A percentile compares a stretch with the other conserved stretches of the same genome.
These are phyloP conservation scores for Amanita fuliginea DNA, from an alignment of 768 basidiomycete species.

Conservation along the genomic window DNA sequence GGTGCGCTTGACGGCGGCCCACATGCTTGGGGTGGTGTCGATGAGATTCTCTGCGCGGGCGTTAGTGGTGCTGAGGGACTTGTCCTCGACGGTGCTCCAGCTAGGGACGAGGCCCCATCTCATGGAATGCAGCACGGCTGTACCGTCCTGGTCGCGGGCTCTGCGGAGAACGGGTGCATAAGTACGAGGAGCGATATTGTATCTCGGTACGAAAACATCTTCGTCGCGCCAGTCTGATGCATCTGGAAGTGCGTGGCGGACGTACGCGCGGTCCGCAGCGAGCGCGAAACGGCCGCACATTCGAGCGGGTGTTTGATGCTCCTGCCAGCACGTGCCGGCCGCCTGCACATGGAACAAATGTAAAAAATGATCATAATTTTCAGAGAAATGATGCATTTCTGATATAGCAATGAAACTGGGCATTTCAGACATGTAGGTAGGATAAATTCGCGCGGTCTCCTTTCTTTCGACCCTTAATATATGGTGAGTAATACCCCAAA, in stretches of 20 bases:
- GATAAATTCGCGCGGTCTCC: no score
- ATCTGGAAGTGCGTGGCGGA: constrained; percentile 35
- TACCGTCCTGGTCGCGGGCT: not conserved
- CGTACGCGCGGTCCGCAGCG: constrained; percentile 23
- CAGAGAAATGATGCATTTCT: no score
- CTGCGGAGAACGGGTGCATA: constrained; percentile 65
- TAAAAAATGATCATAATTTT: no score
- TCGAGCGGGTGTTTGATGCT: not conserved
- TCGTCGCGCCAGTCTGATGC: constrained; percentile 42
- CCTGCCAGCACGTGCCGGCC: no score
- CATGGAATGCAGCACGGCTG: constrained; percentile 58
- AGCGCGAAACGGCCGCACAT: constrained; percentile 65
- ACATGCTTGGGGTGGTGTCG: constrained; percentile 62
- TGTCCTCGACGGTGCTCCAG: constrained; percentile 69
- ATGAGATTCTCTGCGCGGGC: constrained; percentile 77
- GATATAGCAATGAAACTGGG: no score
- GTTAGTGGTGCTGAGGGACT: constrained; percentile 75
- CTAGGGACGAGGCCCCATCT: constrained; percentile 86
- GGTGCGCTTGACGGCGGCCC: constrained; percentile 71
- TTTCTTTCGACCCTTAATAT: no score
- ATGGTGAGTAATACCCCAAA: no score
- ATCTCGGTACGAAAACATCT: constrained; percentile 46
- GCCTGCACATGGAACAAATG: no score
- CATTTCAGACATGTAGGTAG: no score
- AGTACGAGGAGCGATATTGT: constrained; percentile 79